These are phyloP conservation scores for Oehlia diaphana DNA, from an alignment of 192 early-diverging fungal genomes.

Conservation along the genomic window DNA sequence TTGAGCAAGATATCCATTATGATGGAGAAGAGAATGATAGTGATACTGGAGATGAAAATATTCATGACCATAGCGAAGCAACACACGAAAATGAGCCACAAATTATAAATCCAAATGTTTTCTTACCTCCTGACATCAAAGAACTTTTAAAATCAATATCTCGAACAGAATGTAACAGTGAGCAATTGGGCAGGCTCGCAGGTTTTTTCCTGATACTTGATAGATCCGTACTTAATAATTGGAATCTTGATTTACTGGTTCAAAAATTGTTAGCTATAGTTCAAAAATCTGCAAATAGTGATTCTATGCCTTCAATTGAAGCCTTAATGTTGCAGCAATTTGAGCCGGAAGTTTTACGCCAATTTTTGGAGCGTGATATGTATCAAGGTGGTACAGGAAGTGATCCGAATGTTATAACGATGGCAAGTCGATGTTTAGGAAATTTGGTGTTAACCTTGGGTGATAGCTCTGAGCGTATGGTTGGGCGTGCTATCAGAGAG, in stretches of 20 bases:
- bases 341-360: neutral
- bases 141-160: neutral
- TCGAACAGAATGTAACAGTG: neutral
- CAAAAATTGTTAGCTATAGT: neutral
- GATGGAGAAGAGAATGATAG: neutral
- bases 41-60: neutral
- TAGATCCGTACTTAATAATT: neutral
- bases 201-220: conserved; percentile 1
- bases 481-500: neutral
- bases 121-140: neutral
- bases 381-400: neutral
- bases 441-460: conserved; percentile 5
- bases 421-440: conserved; percentile 1
- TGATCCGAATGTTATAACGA: conserved; percentile 5
- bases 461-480: neutral
- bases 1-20: neutral
- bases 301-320: neutral
- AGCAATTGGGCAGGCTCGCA: conserved; percentile 3
- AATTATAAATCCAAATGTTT: neutral
- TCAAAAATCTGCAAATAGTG: neutral
- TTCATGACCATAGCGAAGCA: neutral
- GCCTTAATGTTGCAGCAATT: neutral
- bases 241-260: conserved; percentile 7
- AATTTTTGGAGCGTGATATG: neutral
- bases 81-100: neutral